phyloP scores from a whole-genome alignment of 208 protist genomes.

The Acanthamoeba culbertsoni region DNA sequence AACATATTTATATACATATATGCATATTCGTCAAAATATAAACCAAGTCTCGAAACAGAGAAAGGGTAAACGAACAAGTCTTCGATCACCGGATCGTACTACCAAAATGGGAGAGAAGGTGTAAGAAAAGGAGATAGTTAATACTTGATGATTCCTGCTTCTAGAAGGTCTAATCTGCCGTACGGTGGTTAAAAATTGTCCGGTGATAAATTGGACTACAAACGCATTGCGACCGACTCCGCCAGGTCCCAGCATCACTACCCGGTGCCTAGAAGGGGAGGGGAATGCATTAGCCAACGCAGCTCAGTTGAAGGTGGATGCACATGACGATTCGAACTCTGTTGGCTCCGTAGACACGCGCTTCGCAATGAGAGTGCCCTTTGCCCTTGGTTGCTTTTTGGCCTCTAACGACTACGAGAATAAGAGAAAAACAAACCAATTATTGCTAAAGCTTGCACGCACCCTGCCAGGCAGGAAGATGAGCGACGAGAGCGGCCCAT shows the following conservation, averaged over 20 bases:
- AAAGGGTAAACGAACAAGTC: background rate
- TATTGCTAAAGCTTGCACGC: background rate
- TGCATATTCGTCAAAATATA: background rate
- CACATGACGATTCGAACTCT: background rate
- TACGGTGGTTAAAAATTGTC: background rate
- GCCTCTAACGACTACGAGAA: background rate
- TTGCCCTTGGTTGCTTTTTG: no score
- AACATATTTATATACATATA: no score
- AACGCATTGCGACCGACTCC: background rate
- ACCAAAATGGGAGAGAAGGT: background rate
- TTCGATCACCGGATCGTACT: constrained; percentile 10
- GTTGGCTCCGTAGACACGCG: background rate
- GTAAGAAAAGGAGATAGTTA: no score
- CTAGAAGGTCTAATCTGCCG: background rate
- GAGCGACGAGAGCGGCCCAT: background rate
- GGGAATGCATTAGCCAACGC: no score
- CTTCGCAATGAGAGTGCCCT: background rate
- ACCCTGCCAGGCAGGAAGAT: background rate
- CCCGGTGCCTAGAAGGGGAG: background rate
- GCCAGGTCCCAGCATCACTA: background rate
- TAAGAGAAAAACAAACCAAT: background rate
- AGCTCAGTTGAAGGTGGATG: no score
- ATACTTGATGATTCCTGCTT: background rate
- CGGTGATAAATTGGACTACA: background rate
- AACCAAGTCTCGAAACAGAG: background rate